Evolutionary conservation across 805 yeast species (phyloP), one percentile per base, ranked within the genome.

Genomic region (Nakazawaea holstii): DNA sequence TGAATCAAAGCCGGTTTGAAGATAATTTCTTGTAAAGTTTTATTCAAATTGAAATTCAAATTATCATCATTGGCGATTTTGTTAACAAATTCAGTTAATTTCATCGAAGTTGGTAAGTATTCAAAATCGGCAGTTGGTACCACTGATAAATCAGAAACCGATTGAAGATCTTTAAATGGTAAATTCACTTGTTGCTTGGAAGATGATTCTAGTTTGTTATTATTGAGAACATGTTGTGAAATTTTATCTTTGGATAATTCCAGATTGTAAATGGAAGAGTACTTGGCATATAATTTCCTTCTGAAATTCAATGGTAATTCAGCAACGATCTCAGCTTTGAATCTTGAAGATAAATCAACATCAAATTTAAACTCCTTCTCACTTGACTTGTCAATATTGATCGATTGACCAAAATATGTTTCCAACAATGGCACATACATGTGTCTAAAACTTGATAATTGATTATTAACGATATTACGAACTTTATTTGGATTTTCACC

Each of bases 401-500:
- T 43, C 4, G 55, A 46, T 10, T 64, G 57, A 41, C 70, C 64
- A 39, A 75, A 72, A 38, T 76, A 65, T 17, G 66, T 65, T 38
- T 63, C 64, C 43, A 80, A 53, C 8, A 83, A 63, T 2, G 96
- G 96, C n/a, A 71, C 67, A 59, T 94, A 94, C 57, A 94, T 77
- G 48, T 67, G 65, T 49, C 82, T 76, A 67, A 94, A 94, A 52
- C 79, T 74, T 15, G 68, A 65, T 52, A 78, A 75, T 64, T 94
- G 97, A 61, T 85, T 85, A 9, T 66, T 62, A 3, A 94, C 98
- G 52, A 94, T 94, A 61, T 94, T 94, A 42, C 72, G 69, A 36
- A 91, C 87, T 64, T 94, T 94, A 56, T 82, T 74, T 5, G 97
- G 97, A 61, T 94, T 87, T 63, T 94, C 99, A 1, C 97, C 98